Base-by-base conservation (phyloP, 2,329 filamentous ascomycete species). In the Hypoxylon sp. region DNA sequence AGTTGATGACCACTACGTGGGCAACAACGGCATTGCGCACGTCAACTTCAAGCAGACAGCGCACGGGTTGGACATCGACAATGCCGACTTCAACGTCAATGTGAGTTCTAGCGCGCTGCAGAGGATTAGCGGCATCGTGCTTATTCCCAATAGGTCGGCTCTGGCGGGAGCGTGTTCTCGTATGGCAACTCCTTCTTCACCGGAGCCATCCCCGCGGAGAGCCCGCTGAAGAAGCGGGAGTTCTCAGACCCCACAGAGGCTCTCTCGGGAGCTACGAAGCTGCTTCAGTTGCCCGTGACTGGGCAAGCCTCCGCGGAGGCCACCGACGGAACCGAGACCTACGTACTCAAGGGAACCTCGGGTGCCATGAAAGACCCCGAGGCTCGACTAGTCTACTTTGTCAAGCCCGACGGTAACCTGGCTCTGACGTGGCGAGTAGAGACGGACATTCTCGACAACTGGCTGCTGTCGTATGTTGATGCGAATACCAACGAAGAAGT, bases 81-180 rank as follows among this genome's bases (percentile, higher is more conserved):
- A 89, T 72, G 86, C 85, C 0, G 85, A 88, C 73, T 88, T 89
- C 73, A 88, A 89, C 57, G 85, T 89, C 53, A 89, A 89, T 69
- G 85, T 89, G 72, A 79, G 85, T 80, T n/a, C 6, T 25, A 31
- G 6, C 2, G 17, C 27, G 5, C 14, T 20, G 1, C 17, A 2
- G 8, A n/a, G 10, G 27, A 17, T 14, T 33, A n/a, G 13, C 20
- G 2, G 6, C 67, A 5, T 4, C 49, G 27, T 53, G 57, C 68
- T 74, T 30, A 74, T 50, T 54, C 6, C 31, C 31, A 17, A 44
- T 40, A 86, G 85, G 79, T 88, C 72, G 85, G 79, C 25, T 75
- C 79, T 17, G 83, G 89, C 66, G 88, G 88, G 27, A 81, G 79
- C 8, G 79, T 90, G 57, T 87, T 90, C 78, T 89, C 87, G 1